phyloP scores from a whole-genome alignment of 2,329 filamentous ascomycete genomes.

The Aspergillus quadricinctus region DNA sequence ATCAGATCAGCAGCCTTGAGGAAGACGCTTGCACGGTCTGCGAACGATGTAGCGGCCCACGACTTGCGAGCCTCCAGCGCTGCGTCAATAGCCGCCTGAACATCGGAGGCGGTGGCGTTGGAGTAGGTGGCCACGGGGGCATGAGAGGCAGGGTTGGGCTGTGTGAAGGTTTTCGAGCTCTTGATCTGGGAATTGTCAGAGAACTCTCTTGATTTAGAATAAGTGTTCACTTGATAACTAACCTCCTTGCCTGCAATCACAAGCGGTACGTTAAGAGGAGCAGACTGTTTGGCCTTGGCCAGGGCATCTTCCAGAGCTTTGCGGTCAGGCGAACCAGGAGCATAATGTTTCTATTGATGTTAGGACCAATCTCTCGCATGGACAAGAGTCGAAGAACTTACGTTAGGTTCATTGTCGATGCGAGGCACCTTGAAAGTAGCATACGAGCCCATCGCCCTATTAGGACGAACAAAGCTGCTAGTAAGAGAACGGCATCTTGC shows the following conservation, averaged over 20 bases:
- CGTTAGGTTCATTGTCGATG: constrained; percentile 92
- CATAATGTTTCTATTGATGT: constrained; percentile 71
- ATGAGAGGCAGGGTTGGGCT: constrained; percentile 81
- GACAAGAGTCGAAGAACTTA: constrained; percentile 45
- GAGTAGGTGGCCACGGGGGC: constrained; percentile 77
- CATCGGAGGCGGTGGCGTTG: constrained; percentile 70
- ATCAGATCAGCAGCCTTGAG: constrained; percentile 93
- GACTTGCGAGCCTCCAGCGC: constrained; percentile 79
- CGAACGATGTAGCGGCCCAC: constrained; percentile 84
- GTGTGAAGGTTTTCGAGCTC: constrained; percentile 44
- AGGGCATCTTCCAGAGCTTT: constrained; percentile 71
- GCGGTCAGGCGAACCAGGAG: constrained; percentile 75
- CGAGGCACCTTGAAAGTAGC: constrained; percentile 84
- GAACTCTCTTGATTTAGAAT: neutral
- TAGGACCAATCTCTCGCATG: neutral
- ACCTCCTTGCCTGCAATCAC: constrained; percentile 80
- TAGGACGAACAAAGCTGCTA: constrained; percentile 16
- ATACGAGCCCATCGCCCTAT: constrained; percentile 51
- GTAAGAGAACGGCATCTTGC: constrained; percentile 14
- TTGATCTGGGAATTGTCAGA: constrained; percentile 23
- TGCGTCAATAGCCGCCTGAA: constrained; percentile 73
- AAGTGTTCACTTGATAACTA: constrained; percentile 22
- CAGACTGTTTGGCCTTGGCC: constrained; percentile 62
- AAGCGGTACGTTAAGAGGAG: constrained; percentile 73
- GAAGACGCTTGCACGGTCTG: constrained; percentile 88